Conservation (phyloP, 176 grass and related monocot species). For the Oryza coarctata region DNA sequence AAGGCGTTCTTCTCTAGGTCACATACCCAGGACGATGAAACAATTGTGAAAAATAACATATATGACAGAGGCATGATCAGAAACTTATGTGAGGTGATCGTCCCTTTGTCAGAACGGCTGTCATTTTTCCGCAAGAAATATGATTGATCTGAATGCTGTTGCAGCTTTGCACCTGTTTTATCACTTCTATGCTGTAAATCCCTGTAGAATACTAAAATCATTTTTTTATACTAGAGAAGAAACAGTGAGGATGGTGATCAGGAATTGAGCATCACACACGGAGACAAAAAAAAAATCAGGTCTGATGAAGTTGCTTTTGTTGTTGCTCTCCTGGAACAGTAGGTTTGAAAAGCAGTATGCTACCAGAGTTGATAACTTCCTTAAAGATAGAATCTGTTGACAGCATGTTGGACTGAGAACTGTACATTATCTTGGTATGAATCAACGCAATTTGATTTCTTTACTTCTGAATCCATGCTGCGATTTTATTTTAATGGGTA, state of each 20-base stretch:
- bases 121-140: conserved; percentile 60
- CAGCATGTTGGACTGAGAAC: neutral
- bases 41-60: conserved; percentile 71
- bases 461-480: neutral
- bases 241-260: conserved; percentile 10
- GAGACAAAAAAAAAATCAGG: neutral
- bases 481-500: neutral
- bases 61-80: conserved; percentile 65
- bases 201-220: conserved; percentile 11
- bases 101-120: conserved; percentile 67
- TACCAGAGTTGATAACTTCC: neutral
- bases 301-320: neutral
- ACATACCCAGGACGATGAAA: conserved; percentile 37
- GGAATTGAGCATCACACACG: neutral
- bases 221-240: neutral
- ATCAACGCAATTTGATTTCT: neutral
- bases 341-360: neutral
- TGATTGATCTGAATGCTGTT: conserved; percentile 35
- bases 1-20: conserved; percentile 57
- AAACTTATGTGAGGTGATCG: conserved; percentile 79
- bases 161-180: conserved; percentile 20
- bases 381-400: neutral
- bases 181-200: conserved; percentile 44
- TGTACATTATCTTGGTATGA: neutral
- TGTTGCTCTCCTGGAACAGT: neutral